A percentile compares a stretch with the other conserved stretches of the same genome.
These are phyloP conservation scores for Ploettnerulaceae sp. DNA, from an alignment of 2,329 filamentous ascomycete species.

Conservation along the genomic window DNA sequence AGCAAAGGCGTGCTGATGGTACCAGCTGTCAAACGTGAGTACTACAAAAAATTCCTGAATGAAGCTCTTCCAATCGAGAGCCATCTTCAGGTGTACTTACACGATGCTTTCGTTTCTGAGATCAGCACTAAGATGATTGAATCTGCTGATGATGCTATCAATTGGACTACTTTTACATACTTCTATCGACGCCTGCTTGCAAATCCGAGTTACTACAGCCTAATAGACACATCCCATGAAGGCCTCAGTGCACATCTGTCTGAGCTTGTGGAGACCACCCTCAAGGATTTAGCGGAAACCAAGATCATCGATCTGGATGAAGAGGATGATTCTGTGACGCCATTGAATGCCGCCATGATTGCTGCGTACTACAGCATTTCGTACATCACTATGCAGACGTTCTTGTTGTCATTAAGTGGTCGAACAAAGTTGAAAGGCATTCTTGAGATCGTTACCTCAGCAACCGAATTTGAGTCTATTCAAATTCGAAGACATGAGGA, in stretches of 20 bases:
- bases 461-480: slow-evolving; percentile 92
- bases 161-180: slow-evolving; percentile 98
- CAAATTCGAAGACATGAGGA: slow-evolving; percentile 94
- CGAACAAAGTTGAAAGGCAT: slow-evolving; percentile 96
- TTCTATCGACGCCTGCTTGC: slow-evolving; percentile 93
- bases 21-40: slow-evolving; percentile 87
- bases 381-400: slow-evolving; percentile 98
- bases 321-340: slow-evolving; percentile 82
- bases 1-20: slow-evolving; percentile 95
- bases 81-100: slow-evolving; percentile 83
- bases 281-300: slow-evolving; percentile 85
- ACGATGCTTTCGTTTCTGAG: slow-evolving; percentile 95
- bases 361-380: slow-evolving; percentile 99
- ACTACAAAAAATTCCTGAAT: slow-evolving; percentile 98
- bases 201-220: slow-evolving; percentile 93
- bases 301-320: slow-evolving; percentile 96
- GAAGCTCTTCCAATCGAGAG: slow-evolving; percentile 95
- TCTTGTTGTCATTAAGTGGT: slow-evolving; percentile 82
- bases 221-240: slow-evolving; percentile 84
- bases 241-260: slow-evolving; percentile 92
- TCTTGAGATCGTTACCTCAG: slow-evolving; percentile 92
- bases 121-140: slow-evolving; percentile 94
- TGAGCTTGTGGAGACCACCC: slow-evolving; percentile 85
- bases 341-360: slow-evolving; percentile 96
- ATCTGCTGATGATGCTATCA: slow-evolving; percentile 93